Conservation (phyloP, 176 grass and related monocot species). For the Rhynchospora tenuis region DNA sequence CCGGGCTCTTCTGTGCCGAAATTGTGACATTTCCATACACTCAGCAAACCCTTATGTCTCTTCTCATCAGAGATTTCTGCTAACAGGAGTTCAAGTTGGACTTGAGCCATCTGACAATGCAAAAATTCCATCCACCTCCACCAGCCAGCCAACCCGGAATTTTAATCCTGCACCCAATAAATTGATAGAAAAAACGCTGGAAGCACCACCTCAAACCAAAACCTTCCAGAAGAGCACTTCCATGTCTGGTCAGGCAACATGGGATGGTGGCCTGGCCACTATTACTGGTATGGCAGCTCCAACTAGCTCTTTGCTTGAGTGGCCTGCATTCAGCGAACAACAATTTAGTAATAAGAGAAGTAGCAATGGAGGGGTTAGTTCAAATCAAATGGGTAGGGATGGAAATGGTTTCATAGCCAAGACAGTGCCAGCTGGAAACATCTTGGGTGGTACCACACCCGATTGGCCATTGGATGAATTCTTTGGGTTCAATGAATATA, state of each 20-base stretch:
- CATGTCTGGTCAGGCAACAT: slow-evolving; percentile 32
- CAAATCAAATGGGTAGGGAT: slow-evolving; percentile 5
- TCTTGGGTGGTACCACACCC: slow-evolving; percentile 21
- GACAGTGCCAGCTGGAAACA: not conserved
- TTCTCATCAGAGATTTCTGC: slow-evolving; percentile 72
- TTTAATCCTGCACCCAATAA: not conserved
- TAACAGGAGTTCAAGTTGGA: slow-evolving; percentile 90
- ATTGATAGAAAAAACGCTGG: not conserved
- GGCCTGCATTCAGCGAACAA: slow-evolving; percentile 45
- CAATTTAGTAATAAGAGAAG: slow-evolving; percentile 13
- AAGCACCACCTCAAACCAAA: not conserved
- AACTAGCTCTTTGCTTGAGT: slow-evolving; percentile 33
- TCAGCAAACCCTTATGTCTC: slow-evolving; percentile 71
- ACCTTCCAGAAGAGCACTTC: slow-evolving; percentile 29
- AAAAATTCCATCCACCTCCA: not conserved
- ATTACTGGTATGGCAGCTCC: slow-evolving; percentile 23
- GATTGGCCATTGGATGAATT: slow-evolving; percentile 78
- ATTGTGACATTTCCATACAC: slow-evolving; percentile 84
- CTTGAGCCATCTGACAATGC: slow-evolving; percentile 32
- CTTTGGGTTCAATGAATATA: slow-evolving; percentile 61
- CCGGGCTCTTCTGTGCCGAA: slow-evolving; percentile 73
- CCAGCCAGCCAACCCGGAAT: not conserved
- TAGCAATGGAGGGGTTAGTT: not conserved
- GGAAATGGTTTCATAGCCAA: slow-evolving; percentile 1
- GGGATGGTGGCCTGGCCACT: slow-evolving; percentile 30